Evolutionary conservation across 2,329 filamentous ascomycete species (phyloP), one percentile per base, ranked within the genome.

Genomic region (Alternaria sp.): DNA sequence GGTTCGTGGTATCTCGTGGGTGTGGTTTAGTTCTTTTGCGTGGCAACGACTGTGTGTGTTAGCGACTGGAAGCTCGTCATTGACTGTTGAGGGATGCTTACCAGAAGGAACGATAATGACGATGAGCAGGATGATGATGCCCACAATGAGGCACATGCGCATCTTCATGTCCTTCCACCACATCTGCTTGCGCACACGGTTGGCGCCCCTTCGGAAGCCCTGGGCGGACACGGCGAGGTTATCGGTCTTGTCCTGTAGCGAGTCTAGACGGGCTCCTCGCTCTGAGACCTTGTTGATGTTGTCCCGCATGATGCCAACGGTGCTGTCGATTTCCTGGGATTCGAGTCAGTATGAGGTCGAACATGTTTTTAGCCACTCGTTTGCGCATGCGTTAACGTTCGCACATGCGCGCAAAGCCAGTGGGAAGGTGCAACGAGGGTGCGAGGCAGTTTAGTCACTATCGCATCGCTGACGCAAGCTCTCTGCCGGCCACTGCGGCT

Each of bases 121-220:
- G 73, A 97, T 85, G 72, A 99, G 88, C 74, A 99, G 87, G 73
- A 98, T 88, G 81, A 98, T 91, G 82, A 99, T 92, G 77, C 94
- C 96, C 63, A 90, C 87, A 79, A 97, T 92, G 74, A 99, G 86
- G 84, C 95, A 98, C 87, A 97, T 96, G 82, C 96, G 90, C 96
- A 99, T 99, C 89, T 98, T 98, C 93, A 97, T 97, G 79, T 98
- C 95, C 88, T 98, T 98, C 95, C 94, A 98, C 95, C 95, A 98
- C 95, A 98, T 98, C 83, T 97, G 90, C 82, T 85, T 85, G 82
- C 96, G 90, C 74, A 99, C 95, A 75, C 93, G 87, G 86, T 98
- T 99, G 82, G 96, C 96, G 70, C 96, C 95, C 72, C 94, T 91
- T 77, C 94, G 93, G 88, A 99, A 99, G 67, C 93, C 94, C 82